Conservation (phyloP, 768 basidiomycete genomes). For the Lactarius quietus region DNA sequence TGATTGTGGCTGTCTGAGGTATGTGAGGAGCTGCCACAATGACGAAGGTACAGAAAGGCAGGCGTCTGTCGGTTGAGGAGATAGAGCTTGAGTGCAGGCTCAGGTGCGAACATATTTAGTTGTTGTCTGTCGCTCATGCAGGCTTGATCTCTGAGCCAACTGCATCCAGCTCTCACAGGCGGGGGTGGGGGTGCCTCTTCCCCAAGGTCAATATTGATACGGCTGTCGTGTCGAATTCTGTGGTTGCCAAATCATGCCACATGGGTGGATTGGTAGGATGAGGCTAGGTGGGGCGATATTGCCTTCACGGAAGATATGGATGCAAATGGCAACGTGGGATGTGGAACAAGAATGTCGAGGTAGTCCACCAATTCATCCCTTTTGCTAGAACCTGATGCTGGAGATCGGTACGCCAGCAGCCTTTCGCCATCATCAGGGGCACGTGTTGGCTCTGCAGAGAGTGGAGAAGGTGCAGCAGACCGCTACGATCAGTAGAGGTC, state of each 20-base stretch:
- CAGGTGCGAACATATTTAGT: conserved; percentile 58
- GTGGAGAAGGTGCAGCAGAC: conserved; percentile 16
- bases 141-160: conserved; percentile 41
- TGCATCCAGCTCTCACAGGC: conserved; percentile 62
- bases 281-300: conserved; percentile 37
- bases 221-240: conserved; percentile 22
- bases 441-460: conserved; percentile 21
- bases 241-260: conserved; percentile 35
- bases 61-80: conserved; percentile 47
- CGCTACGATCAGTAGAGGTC: conserved; percentile 6
- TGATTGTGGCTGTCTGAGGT: too few relatives aligned
- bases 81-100: conserved; percentile 54
- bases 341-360: conserved; percentile 56
- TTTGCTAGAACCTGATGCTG: background rate
- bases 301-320: conserved; percentile 34
- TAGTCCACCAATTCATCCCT: conserved; percentile 39
- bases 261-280: conserved; percentile 29
- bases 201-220: conserved; percentile 54
- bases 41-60: too few relatives aligned
- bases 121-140: conserved; percentile 45
- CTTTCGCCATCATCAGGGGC: background rate
- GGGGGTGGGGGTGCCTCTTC: conserved; percentile 67
- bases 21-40: too few relatives aligned
- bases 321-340: conserved; percentile 51
- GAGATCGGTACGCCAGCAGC: conserved; percentile 14